These are phyloP conservation scores for Dillenia turbinata DNA, from an alignment of 164 flowering plant genomes.

Conservation along the genomic window DNA sequence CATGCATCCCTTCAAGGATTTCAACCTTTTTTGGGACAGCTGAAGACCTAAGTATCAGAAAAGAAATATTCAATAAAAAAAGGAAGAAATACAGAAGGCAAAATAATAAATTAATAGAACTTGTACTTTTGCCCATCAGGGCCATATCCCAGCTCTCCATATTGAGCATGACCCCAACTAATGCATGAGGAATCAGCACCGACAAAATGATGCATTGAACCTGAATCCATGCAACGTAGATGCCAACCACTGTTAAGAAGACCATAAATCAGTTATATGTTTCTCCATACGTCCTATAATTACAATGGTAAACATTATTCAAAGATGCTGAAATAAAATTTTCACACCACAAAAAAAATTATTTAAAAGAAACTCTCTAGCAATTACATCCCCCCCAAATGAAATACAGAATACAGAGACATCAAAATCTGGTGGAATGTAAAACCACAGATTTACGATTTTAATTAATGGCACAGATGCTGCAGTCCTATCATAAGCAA, in stretches of 20 bases:
- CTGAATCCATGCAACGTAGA: constrained; percentile 96
- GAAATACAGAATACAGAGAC: too few species aligned
- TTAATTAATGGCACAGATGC: too few species aligned
- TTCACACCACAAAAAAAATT: too few species aligned
- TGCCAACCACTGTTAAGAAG: constrained; percentile 77
- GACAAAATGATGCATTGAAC: constrained; percentile 75
- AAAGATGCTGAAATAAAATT: too few species aligned
- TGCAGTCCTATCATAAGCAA: too few species aligned
- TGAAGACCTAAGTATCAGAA: constrained; percentile 61
- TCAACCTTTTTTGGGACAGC: constrained; percentile 91
- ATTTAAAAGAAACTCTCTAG: too few species aligned
- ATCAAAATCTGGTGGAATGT: too few species aligned
- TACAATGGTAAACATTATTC: too few species aligned
- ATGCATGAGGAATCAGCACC: constrained; percentile 96
- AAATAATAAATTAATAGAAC: background rate
- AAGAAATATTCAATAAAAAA: background rate
- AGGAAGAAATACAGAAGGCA: background rate
- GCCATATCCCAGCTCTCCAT: constrained; percentile 98
- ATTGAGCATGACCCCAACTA: constrained; percentile 92
- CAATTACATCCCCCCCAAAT: too few species aligned
- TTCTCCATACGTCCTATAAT: too few species aligned
- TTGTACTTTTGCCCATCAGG: constrained; percentile 80
- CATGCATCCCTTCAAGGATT: constrained; percentile 85
- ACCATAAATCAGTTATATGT: background rate
- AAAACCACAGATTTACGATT: too few species aligned